Base-by-base conservation (phyloP, 495 filamentous ascomycete species). In the Sordaria brevicollis region DNA sequence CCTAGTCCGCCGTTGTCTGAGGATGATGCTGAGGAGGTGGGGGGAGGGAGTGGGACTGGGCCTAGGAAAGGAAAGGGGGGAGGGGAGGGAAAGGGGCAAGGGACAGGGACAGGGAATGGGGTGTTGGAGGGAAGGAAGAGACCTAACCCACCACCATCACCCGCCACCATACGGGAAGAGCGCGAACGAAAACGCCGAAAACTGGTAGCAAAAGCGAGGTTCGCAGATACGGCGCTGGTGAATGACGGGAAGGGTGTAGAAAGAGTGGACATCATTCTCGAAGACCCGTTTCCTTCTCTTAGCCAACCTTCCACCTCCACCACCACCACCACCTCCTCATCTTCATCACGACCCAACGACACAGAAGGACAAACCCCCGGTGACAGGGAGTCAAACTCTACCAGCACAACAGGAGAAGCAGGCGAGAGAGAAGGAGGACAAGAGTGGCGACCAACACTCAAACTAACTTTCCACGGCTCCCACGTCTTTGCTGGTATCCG, bases 401-500 rank as follows among this genome's bases (percentile, higher is more conserved):
- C 33, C 62, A 41, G 76, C 76, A 0, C 72, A 77, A 2, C 78
- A 76, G 5, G 77, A 77, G 3, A 74, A 73, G 9, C 80, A 15
- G 35, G 76, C 77, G 2, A 76, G 69, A 21, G 72, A 76, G 31
- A 74, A 76, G 39, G 73, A 13, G 75, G 72, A 13, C 75, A 78
- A 34, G 72, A 71, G 8, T 92, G 87, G 83, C 75, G 79, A 31
- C 89, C 89, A 11, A 79, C 83, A 62, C 76, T 95, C 0, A 85
- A 87, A 11, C 73, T 96, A 0, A 86, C 85, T 0, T 91, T 97
- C 69, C 83, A 89, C 33, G 93, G 93, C 0, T 74, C 83, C 0
- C 92, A 97, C 76, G 87, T 97, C n/a, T 94, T 96, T 76, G 87
- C 88, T 2, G 93, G 93, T 0, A 82, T 96, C 34, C 83, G 92